Percentiles rank a stretch among this genome's conserved stretches.
These are phyloP conservation scores for Gastrolobium villosum DNA, from an alignment of 306 rosid genomes.

Conservation along the genomic window DNA sequence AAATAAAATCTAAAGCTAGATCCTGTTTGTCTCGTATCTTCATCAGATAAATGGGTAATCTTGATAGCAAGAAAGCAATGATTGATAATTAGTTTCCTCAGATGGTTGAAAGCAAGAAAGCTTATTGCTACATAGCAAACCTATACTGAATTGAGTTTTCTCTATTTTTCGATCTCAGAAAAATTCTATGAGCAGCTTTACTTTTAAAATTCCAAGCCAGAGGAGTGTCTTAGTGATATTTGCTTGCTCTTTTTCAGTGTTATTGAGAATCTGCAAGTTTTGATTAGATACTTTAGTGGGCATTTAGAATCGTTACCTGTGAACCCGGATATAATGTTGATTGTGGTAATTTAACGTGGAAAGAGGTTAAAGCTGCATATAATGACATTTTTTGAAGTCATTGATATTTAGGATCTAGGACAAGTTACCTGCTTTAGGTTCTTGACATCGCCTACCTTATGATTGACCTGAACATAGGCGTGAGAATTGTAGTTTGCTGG, in stretches of 20 bases:
- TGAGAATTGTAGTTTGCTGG: constrained; percentile 7
- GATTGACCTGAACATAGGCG: not conserved
- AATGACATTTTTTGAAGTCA: not conserved
- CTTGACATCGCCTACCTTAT: constrained; percentile 18
- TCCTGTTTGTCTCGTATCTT: constrained; percentile 29
- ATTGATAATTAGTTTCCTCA: not conserved
- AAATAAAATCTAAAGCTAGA: constrained; percentile 1
- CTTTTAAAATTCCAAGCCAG: not conserved
- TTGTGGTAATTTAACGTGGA: not conserved
- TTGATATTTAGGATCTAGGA: constrained; percentile 24
- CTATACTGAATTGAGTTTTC: constrained; percentile 12
- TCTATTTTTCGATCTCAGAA: constrained; percentile 4
- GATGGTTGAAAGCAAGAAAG: constrained; percentile 15
- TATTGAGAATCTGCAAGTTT: not conserved
- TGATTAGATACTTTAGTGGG: not conserved
- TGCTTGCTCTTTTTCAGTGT: not conserved
- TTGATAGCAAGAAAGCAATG: no score
- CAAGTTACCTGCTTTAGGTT: not conserved
- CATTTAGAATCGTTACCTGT: not conserved
- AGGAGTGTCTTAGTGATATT: not conserved
- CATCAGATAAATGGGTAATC: constrained; percentile 1
- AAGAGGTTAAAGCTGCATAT: not conserved
- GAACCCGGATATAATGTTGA: not conserved
- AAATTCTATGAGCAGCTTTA: constrained; percentile 5
- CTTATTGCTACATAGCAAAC: constrained; percentile 11